Base-by-base conservation (phyloP, 169 alveolate genomes). In the Eimeria necatrix region DNA sequence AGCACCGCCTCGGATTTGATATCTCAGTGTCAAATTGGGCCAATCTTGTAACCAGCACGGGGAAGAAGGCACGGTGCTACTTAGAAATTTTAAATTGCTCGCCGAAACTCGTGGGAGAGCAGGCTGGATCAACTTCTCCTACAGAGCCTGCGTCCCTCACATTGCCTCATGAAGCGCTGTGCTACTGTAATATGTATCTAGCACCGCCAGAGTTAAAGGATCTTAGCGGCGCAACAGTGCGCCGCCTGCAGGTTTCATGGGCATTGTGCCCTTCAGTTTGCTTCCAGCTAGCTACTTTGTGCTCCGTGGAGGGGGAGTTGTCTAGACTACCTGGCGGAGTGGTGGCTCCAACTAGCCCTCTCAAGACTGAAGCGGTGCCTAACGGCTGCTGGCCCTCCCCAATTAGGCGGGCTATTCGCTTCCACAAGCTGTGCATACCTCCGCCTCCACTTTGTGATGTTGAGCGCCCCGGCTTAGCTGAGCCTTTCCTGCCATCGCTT, bases 341-440 rank as follows among this genome's bases (percentile, higher is more conserved):
- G 60, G 60, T 59, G n/a, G 83, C 64, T 32, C 51, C 93, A 46
- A 24, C 16, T 10, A 18, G 80, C 93, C 22, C 41, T 41, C 53
- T 41, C 22, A 68, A 83, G 16, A 24, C 73, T 73, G 51, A 46
- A 53, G 94, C 53, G 32, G 84, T 68, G 14, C 85, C 91, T 5
- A 76, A 73, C 91, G 91, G 95, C 14, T 78, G 95, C 78, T 91
- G 95, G 95, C 95, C 95, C 22, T 52, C 87, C 52, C 61, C 95
- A 10, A 64, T 91, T 32, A 64, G 85, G 53, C 83, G 73, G n/a
- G 95, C 91, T 52, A 71, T 80, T 18, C 85, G 71, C 26, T 64
- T 59, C 64, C 87, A 80, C 84, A 41, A 74, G 49, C 91, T 91
- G 52, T 60, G 86, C 49, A 83, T 80, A 16, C 95, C 95, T 49